phyloP scores from a whole-genome alignment of 139 green algal species.

The Gonium pectorale region DNA sequence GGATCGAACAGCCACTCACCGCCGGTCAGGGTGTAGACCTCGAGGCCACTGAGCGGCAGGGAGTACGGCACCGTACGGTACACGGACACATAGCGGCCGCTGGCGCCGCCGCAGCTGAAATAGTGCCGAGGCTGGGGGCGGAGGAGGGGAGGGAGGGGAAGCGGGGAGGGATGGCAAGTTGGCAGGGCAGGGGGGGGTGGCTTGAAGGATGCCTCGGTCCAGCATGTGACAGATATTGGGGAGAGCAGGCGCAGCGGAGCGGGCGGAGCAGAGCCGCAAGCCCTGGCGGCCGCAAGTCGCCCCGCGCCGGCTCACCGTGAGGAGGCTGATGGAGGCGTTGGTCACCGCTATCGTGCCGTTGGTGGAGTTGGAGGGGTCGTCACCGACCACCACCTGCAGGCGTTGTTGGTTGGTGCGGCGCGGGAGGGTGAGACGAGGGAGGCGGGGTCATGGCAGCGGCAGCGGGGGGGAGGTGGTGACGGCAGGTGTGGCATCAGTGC shows the following conservation, averaged over 20 bases:
- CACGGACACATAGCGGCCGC: constrained; percentile 27
- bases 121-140: neutral
- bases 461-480: too few relatives aligned
- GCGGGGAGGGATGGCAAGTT: neutral
- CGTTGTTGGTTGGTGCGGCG: too few relatives aligned
- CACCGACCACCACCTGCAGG: neutral
- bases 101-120: neutral
- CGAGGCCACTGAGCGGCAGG: neutral
- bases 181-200: too few relatives aligned
- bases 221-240: too few relatives aligned
- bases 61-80: neutral
- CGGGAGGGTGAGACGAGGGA: neutral
- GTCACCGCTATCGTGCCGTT: neutral
- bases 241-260: too few relatives aligned
- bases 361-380: neutral
- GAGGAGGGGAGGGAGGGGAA: neutral
- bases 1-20: too few relatives aligned
- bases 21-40: neutral
- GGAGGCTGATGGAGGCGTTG: neutral
- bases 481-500: too few relatives aligned
- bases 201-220: too few relatives aligned
- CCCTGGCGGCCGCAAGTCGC: too few relatives aligned
- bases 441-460: too few relatives aligned
- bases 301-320: constrained; percentile 15
- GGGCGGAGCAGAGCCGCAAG: too few relatives aligned